A percentile compares a stretch with the other conserved stretches of the same genome.
These are phyloP conservation scores for Saitozyma podzolica DNA, from an alignment of 768 basidiomycete species.

Conservation along the genomic window DNA sequence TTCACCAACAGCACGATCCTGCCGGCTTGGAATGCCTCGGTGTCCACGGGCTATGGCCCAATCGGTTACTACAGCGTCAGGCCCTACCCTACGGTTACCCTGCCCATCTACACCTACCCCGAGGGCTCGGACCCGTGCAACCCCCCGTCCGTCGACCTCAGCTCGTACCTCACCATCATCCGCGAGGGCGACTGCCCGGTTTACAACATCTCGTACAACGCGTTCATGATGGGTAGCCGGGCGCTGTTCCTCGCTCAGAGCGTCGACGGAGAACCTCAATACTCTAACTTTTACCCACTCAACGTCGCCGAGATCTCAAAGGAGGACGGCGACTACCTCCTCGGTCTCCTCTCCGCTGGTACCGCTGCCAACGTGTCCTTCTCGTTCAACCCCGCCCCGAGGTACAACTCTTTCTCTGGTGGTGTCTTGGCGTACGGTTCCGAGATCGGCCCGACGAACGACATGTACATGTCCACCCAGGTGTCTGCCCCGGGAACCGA, in stretches of 20 bases:
- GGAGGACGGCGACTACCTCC: conserved; percentile 47
- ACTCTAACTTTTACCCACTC: conserved; percentile 37
- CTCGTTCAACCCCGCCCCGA: conserved; percentile 51
- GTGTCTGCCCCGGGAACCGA: conserved; percentile 58
- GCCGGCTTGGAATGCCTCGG: conserved; percentile 62
- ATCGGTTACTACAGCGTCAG: conserved; percentile 60
- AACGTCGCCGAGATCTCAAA: conserved; percentile 37
- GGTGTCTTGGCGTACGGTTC: conserved; percentile 63
- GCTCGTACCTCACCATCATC: conserved; percentile 60
- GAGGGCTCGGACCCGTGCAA: conserved; percentile 66
- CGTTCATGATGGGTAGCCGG: not conserved
- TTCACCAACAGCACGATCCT: conserved; percentile 56
- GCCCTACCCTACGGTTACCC: conserved; percentile 57
- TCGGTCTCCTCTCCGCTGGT: conserved; percentile 24
- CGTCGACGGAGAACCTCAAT: conserved; percentile 27
- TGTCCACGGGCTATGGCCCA: conserved; percentile 55
- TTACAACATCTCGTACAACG: not conserved
- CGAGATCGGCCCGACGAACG: conserved; percentile 64
- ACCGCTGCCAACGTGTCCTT: conserved; percentile 30
- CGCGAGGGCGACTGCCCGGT: conserved; percentile 65
- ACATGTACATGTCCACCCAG: conserved; percentile 58
- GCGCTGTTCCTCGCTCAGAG: conserved; percentile 52
- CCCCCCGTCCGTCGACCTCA: conserved; percentile 63
- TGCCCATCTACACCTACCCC: conserved; percentile 62
- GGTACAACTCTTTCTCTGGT: conserved; percentile 58